A percentile compares a stretch with the other conserved stretches of the same genome.
Evolutionary conservation across 805 yeast species (phyloP).

Genomic region (Pichia eremophila): DNA sequence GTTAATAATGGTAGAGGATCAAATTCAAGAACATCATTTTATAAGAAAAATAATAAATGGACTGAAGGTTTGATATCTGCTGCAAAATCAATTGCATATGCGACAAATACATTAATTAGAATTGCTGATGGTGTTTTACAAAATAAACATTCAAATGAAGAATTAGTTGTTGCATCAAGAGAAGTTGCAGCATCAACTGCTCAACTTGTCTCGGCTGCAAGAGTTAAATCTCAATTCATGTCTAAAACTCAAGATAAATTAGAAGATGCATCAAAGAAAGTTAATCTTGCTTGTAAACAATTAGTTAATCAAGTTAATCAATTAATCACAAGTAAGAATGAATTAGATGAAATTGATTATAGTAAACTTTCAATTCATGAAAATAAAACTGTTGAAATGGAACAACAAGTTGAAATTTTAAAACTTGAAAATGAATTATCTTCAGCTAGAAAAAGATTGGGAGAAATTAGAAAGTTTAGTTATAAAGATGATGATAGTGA

Average conservation of each 20-base stretch:
- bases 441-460: conserved; percentile 69
- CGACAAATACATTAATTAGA: conserved; percentile 71
- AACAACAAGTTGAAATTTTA: conserved; percentile 83
- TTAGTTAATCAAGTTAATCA: conserved; percentile 53
- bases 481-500: conserved; percentile 54
- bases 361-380: conserved; percentile 64
- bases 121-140: conserved; percentile 81
- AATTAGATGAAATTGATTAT: conserved; percentile 45
- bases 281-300: conserved; percentile 65
- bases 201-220: conserved; percentile 83
- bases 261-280: conserved; percentile 60
- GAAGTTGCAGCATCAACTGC: conserved; percentile 91
- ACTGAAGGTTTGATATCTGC: conserved; percentile 90
- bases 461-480: conserved; percentile 74
- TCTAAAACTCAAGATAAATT: conserved; percentile 69
- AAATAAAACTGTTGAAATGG: conserved; percentile 81
- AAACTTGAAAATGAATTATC: conserved; percentile 67
- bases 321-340: conserved; percentile 20
- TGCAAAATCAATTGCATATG: conserved; percentile 74
- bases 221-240: conserved; percentile 71
- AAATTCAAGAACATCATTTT: conserved; percentile 60
- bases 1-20: conserved; percentile 54
- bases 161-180: conserved; percentile 80
- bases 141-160: conserved; percentile 57
- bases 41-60: conserved; percentile 85